Conservation (phyloP, 1,284 basidiomycete genomes). For the Hemileia vastatrix region DNA sequence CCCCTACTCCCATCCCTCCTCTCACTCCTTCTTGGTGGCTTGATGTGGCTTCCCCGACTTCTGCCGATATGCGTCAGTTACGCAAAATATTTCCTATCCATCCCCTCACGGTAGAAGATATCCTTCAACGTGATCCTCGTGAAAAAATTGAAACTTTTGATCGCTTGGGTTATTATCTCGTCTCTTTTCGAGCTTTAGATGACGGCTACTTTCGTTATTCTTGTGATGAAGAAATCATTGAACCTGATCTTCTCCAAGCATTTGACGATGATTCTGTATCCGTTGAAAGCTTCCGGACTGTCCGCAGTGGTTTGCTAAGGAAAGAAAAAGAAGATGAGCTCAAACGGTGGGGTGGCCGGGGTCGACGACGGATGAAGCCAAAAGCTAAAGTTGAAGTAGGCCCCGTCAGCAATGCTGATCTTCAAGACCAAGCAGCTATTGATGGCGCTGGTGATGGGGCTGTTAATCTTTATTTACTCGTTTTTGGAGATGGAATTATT, state of each 20-base stretch:
- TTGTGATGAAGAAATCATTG: constrained; percentile 28
- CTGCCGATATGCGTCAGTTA: constrained; percentile 77
- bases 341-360: too few species aligned
- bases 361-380: background rate
- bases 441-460: constrained; percentile 60
- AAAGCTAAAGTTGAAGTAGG: constrained; percentile 50
- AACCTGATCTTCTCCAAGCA: too few species aligned
- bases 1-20: constrained; percentile 1
- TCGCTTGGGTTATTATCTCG: constrained; percentile 82
- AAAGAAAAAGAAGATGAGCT: background rate
- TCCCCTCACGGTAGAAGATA: constrained; percentile 88
- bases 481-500: constrained; percentile 81
- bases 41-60: constrained; percentile 78
- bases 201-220: constrained; percentile 54
- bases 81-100: constrained; percentile 85
- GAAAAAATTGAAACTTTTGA: constrained; percentile 88
- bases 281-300: constrained; percentile 30
- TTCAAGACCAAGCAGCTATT: constrained; percentile 54
- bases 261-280: too few species aligned
- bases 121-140: constrained; percentile 82
- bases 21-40: constrained; percentile 67
- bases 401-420: too few species aligned
- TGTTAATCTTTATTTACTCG: constrained; percentile 76
- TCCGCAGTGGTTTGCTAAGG: constrained; percentile 11
- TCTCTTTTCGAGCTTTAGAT: constrained; percentile 70